Evolutionary conservation across 192 early-diverging fungal species (phyloP).

Genomic region (Rhizophagus clarus): DNA sequence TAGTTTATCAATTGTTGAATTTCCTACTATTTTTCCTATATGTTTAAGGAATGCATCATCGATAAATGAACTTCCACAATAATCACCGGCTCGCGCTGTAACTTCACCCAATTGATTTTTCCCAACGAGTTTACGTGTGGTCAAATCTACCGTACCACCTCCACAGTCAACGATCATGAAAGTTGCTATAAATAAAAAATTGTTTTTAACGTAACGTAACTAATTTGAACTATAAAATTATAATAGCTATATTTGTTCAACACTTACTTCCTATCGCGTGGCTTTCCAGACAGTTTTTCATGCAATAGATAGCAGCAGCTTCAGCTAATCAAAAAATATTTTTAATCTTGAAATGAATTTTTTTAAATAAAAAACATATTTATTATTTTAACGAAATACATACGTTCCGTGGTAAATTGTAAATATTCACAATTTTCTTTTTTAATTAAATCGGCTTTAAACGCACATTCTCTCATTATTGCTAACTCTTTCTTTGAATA

Average conservation of each 20-base stretch:
- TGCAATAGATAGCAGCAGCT: conserved; percentile 13
- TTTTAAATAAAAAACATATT: background rate
- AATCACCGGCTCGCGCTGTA: conserved; percentile 49
- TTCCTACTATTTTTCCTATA: background rate
- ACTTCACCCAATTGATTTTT: conserved; percentile 42
- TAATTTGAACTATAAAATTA: too few species aligned
- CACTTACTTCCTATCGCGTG: background rate
- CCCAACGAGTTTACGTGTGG: background rate
- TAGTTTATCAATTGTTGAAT: background rate
- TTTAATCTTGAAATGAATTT: too few species aligned
- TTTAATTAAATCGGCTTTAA: background rate
- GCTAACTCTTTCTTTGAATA: background rate
- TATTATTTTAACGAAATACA: background rate
- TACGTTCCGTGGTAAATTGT: conserved; percentile 26
- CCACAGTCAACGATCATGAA: conserved; percentile 47
- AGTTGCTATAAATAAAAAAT: background rate
- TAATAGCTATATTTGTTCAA: too few species aligned
- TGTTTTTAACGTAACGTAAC: too few species aligned
- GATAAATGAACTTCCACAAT: conserved; percentile 50
- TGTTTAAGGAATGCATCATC: conserved; percentile 34
- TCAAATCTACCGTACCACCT: conserved; percentile 49
- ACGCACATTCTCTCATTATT: conserved; percentile 13
- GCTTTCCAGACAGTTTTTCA: background rate
- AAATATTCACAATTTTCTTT: background rate
- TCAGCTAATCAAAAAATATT: conserved; percentile 9